A percentile compares a stretch with the other conserved stretches of the same genome.
Evolutionary conservation across 2,329 filamentous ascomycete genomes (phyloP).

Genomic region (Cadophora sp.): DNA sequence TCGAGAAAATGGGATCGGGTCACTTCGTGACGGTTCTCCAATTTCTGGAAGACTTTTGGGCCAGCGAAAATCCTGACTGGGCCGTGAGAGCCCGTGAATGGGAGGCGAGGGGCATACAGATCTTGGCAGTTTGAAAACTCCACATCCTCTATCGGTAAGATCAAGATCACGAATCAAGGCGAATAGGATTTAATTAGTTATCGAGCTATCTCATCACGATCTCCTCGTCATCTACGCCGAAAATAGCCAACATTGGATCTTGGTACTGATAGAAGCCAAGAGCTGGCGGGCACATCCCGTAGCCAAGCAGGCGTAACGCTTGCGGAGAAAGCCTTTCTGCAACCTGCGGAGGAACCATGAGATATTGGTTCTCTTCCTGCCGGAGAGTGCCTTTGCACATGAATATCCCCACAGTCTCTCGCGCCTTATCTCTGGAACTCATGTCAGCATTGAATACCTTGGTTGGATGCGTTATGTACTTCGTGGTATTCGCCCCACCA

Average conservation of each 20-base stretch:
- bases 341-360: conserved; percentile 29
- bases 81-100: not conserved
- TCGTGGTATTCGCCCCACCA: conserved; percentile 18
- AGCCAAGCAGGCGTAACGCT: conserved; percentile 27
- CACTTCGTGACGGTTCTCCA: not conserved
- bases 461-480: not conserved
- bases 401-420: conserved; percentile 33
- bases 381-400: conserved; percentile 25
- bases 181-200: not conserved
- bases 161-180: not conserved
- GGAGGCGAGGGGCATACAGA: not conserved
- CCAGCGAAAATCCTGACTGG: not conserved
- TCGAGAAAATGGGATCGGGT: not conserved
- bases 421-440: conserved; percentile 28
- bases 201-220: conserved; percentile 18
- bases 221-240: conserved; percentile 33
- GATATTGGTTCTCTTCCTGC: conserved; percentile 32
- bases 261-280: conserved; percentile 30
- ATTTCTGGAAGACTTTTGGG: not conserved
- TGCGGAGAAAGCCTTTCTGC: conserved; percentile 22
- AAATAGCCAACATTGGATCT: conserved; percentile 30
- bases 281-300: conserved; percentile 25
- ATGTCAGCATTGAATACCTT: not conserved
- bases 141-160: no score
- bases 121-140: not conserved